Evolutionary conservation across 202 grass and related monocot species (phyloP), one percentile per base, ranked within the genome.

Genomic region (Saccharum hybrid): DNA sequence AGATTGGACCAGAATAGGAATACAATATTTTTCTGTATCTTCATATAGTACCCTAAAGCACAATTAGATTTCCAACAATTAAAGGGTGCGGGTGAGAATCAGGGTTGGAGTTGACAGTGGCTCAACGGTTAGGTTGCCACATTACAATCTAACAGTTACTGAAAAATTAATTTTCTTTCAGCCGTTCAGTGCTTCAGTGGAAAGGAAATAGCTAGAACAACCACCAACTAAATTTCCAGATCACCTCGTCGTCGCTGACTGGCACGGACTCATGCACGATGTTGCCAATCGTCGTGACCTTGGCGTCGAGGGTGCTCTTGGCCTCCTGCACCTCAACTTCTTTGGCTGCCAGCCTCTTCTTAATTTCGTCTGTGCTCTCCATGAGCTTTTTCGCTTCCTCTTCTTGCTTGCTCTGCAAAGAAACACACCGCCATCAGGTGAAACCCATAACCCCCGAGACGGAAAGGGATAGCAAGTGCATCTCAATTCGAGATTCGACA

Each of bases 291-390:
- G 78, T 90, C 37, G 76, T 88, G 22, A 98, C 69, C 68, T 87
- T 94, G 42, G 89, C 76, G 39, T 98, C 91, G 51, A 92, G 89
- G 12, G 87, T 71, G 81, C 30, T 77, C 86, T 95, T 98, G 49
- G 96, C 91, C 63, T 94, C 93, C 90, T 98, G 91, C 72, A 98
- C 93, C 67, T 94, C 96, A 30, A 33, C 76, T 46, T 98, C 92
- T 86, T 96, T 98, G 52, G 86, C 91, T 6, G 88, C 83, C 46
- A 80, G 15, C 82, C 87, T 87, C 74, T 84, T 88, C 78, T 95
- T 98, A 7, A 89, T 95, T 83, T 98, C 91, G 1, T 98, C 90
- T 8, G 96, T 98, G 83, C 91, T 89, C 62, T 86, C 87, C 67
- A 95, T 96, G 59, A 96, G 66, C 72, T 89, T 91, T 14, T 88